Conservation (phyloP, 495 filamentous ascomycete species). For the Penicillium ucsense region DNA sequence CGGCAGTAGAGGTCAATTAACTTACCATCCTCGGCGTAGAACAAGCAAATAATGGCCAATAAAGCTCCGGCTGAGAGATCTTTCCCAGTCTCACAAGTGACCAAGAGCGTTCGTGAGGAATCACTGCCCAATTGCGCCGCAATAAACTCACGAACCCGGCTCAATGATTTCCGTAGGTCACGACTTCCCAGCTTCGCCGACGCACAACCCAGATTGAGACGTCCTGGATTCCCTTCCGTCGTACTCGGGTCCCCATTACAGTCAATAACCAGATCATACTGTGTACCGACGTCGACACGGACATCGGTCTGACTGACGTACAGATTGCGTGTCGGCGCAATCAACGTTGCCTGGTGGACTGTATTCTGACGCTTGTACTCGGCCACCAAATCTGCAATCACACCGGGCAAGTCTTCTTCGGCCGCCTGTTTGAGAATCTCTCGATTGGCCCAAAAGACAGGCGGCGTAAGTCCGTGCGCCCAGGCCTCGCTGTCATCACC, state of each 20-base stretch:
- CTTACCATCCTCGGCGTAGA: slow-evolving; percentile 47
- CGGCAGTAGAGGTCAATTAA: not conserved
- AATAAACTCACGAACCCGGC: slow-evolving; percentile 40
- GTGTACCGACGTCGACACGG: slow-evolving; percentile 3
- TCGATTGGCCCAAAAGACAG: slow-evolving; percentile 65
- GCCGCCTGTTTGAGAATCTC: slow-evolving; percentile 43
- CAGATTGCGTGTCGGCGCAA: slow-evolving; percentile 32
- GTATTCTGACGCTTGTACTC: slow-evolving; percentile 15
- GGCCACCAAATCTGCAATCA: slow-evolving; percentile 50
- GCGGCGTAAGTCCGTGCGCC: slow-evolving; percentile 67
- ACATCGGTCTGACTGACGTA: slow-evolving; percentile 24
- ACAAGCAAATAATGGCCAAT: slow-evolving; percentile 53
- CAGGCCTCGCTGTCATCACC: slow-evolving; percentile 90
- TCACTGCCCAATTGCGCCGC: slow-evolving; percentile 19
- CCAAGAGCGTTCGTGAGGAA: slow-evolving; percentile 32
- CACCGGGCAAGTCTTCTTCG: slow-evolving; percentile 53
- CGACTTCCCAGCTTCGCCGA: slow-evolving; percentile 64
- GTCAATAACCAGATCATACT: slow-evolving; percentile 37
- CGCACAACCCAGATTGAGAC: slow-evolving; percentile 54
- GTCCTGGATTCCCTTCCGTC: slow-evolving; percentile 18
- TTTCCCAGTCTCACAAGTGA: slow-evolving; percentile 53
- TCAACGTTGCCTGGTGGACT: slow-evolving; percentile 15
- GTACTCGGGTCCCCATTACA: slow-evolving; percentile 31
- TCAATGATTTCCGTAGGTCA: slow-evolving; percentile 58
- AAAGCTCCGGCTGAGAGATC: slow-evolving; percentile 57